These are phyloP conservation scores for Stereocaulon alpinum DNA, from an alignment of 495 filamentous ascomycete species.

Conservation along the genomic window DNA sequence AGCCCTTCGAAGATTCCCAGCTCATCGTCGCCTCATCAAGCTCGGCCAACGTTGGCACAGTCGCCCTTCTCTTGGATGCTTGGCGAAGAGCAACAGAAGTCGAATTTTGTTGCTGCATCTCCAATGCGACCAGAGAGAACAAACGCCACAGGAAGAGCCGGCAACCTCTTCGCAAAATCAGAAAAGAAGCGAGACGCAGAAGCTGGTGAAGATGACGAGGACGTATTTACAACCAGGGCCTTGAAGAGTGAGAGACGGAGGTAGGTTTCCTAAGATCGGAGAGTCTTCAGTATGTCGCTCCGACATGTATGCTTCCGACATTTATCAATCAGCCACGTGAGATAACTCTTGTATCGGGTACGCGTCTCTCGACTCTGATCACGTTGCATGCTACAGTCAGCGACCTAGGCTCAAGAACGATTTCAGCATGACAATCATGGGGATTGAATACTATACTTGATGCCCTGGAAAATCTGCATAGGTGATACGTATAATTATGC, in stretches of 20 bases:
- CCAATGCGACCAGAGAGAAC: constrained; percentile 40
- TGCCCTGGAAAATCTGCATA: no score
- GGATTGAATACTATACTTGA: no score
- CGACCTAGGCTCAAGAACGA: no score
- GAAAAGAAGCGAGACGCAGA: constrained; percentile 17
- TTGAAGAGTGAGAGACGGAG: constrained; percentile 2
- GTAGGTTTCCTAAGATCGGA: not conserved
- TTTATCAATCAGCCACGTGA: no score
- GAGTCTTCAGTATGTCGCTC: not conserved
- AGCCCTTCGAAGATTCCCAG: constrained; percentile 8
- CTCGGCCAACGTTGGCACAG: constrained; percentile 61
- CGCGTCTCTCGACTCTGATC: no score
- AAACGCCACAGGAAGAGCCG: constrained; percentile 27
- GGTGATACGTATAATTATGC: no score
- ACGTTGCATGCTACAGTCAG: no score
- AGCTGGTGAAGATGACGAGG: constrained; percentile 30
- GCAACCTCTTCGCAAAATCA: constrained; percentile 31
- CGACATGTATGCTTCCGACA: no score
- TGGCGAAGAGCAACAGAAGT: constrained; percentile 41
- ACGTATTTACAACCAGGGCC: constrained; percentile 34
- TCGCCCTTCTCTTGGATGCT: constrained; percentile 96
- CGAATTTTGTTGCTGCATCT: constrained; percentile 39
- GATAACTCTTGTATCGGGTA: no score
- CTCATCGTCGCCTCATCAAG: constrained; percentile 15
- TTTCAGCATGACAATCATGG: no score